A percentile compares a stretch with the other conserved stretches of the same genome.
These are phyloP conservation scores for Laetiporus sulphureus DNA, from an alignment of 1,284 basidiomycete genomes.

Conservation along the genomic window DNA sequence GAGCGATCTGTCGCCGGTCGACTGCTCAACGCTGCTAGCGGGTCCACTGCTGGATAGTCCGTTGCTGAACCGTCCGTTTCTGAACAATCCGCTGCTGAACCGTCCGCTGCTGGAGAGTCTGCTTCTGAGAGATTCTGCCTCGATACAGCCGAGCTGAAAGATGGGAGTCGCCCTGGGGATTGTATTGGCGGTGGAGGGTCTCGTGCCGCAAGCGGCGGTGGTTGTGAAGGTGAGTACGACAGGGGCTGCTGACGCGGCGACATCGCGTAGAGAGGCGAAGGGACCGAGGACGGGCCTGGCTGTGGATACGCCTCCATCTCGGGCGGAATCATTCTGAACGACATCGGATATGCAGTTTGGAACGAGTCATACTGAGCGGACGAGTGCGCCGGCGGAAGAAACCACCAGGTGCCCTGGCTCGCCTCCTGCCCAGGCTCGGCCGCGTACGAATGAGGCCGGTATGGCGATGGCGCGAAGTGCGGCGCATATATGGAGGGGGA, in stretches of 20 bases:
- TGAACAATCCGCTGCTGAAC: too few relatives aligned
- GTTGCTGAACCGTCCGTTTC: neutral
- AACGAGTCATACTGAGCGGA: constrained; percentile 36
- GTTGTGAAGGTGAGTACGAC: neutral
- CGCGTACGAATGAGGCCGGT: constrained; percentile 25
- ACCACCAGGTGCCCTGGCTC: constrained; percentile 52
- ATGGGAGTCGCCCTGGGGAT: neutral
- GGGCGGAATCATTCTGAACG: constrained; percentile 22
- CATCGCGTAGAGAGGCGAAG: constrained; percentile 12
- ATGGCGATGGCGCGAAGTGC: constrained; percentile 30
- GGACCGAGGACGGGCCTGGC: constrained; percentile 12
- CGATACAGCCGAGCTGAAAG: constrained; percentile 1
- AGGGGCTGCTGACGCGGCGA: constrained; percentile 1
- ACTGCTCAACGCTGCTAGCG: constrained; percentile 10
- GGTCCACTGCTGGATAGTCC: constrained; percentile 11
- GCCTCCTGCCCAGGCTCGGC: constrained; percentile 28
- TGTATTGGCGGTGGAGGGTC: neutral
- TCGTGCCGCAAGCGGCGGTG: neutral
- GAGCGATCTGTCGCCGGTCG: constrained; percentile 10
- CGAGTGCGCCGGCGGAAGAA: constrained; percentile 29
- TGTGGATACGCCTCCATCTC: constrained; percentile 16
- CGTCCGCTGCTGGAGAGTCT: neutral
- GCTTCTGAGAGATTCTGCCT: constrained; percentile 1
- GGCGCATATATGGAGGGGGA: constrained; percentile 32
- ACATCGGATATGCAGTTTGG: constrained; percentile 31